phyloP scores from a whole-genome alignment of 1,284 basidiomycete genomes.

The Rhodotorula sp. region DNA sequence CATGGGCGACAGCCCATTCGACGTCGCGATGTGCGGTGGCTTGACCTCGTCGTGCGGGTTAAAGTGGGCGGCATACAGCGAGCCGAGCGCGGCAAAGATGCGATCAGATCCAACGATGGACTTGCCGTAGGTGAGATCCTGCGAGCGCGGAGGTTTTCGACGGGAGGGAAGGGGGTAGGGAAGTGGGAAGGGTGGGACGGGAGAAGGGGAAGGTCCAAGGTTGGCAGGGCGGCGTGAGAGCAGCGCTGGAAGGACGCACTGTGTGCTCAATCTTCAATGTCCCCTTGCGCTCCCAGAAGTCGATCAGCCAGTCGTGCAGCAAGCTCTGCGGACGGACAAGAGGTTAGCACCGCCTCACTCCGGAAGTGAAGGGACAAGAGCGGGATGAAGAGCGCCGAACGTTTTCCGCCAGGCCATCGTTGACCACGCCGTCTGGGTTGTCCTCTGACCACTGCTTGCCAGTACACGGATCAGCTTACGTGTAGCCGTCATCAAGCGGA shows the following conservation, averaged over 20 bases:
- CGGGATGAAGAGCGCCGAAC: slow-evolving; percentile 6
- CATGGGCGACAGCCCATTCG: slow-evolving; percentile 44
- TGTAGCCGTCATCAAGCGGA: neutral
- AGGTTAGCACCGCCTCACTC: neutral
- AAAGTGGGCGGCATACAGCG: slow-evolving; percentile 34
- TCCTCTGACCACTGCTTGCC: neutral
- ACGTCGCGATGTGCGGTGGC: slow-evolving; percentile 44
- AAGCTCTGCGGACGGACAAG: slow-evolving; percentile 3
- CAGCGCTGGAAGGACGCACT: no score
- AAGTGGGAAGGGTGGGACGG: neutral
- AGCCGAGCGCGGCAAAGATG: slow-evolving; percentile 31
- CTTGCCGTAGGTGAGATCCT: slow-evolving; percentile 33
- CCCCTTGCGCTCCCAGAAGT: slow-evolving; percentile 25
- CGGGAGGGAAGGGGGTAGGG: neutral
- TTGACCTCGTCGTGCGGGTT: slow-evolving; percentile 40
- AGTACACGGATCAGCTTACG: neutral
- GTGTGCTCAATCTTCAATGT: slow-evolving; percentile 17
- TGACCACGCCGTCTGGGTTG: slow-evolving; percentile 34
- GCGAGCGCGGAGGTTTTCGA: neutral
- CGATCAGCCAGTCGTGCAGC: slow-evolving; percentile 28
- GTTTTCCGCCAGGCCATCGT: slow-evolving; percentile 37
- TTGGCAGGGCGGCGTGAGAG: no score
- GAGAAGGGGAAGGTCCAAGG: neutral
- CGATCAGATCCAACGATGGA: slow-evolving; percentile 37
- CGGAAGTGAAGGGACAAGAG: no score